Evolutionary conservation across 2,329 filamentous ascomycete species (phyloP), one percentile per base, ranked within the genome.

Genomic region (Exophiala mesophila): DNA sequence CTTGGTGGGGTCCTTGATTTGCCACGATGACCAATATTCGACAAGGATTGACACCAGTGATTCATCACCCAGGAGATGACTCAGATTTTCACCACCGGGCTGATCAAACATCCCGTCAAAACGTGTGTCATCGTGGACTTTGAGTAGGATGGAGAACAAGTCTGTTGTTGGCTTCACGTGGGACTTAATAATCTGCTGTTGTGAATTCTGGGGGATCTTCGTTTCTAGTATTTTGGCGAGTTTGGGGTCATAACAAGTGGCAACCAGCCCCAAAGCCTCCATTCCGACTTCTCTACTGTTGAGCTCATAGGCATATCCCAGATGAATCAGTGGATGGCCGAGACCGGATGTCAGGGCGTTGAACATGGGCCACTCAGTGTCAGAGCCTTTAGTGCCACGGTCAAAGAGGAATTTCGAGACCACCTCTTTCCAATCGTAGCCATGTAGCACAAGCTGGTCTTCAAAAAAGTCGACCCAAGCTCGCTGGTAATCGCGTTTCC

Each of bases 381-480:
- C 35, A 5, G 40, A 43, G 8, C 32, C 39, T 26, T 44, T 41
- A 8, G 41, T 12, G 2, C 54, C 54, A 85, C 72, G 37, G 85
- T 75, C 18, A 51, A 90, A 85, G 33, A 98, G 65, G 59, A 84
- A 97, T 48, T 89, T 77, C 3, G 79, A 69, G 6, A 94, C 70
- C 2, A 94, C 78, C 39, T 73, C 71, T 59, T 83, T 85, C 87
- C 92, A 96, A 59, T 95, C 78, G 61, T 96, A 97, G 24, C 79
- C 73, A 56, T 82, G 77, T 4, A 45, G 43, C 3, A 86, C 88
- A 20, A 97, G 71, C 57, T 88, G 80, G 61, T 98, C 92, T 62
- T 98, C 92, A 59, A 94, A 97, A 61, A 92, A 97, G 62, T 98
- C 89, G 42, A 98, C 72, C 59, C 83, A 98, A 1, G 88, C 90